A percentile compares a stretch with the other conserved stretches of the same genome.
Evolutionary conservation across 768 basidiomycete species (phyloP).

Genomic region (Russula dissimulans): DNA sequence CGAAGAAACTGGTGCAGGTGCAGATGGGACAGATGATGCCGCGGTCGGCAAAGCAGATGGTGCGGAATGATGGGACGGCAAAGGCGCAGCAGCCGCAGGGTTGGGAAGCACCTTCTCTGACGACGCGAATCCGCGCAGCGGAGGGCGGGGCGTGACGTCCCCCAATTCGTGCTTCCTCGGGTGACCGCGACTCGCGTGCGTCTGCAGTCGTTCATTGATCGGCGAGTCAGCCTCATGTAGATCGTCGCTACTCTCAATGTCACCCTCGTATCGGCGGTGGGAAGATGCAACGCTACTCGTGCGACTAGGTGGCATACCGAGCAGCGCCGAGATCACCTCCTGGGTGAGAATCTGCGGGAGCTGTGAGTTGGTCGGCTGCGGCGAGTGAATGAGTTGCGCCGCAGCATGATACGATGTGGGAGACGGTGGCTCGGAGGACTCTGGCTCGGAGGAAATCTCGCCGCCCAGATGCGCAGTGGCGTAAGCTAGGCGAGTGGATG

Average conservation of each 20-base stretch:
- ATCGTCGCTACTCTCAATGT: conserved; percentile 29
- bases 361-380: conserved; percentile 42
- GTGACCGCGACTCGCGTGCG: background rate
- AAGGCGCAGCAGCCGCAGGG: background rate
- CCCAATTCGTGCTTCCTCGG: conserved; percentile 20
- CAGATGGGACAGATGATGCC: conserved; percentile 3
- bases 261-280: conserved; percentile 29
- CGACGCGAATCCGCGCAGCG: conserved; percentile 19
- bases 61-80: conserved; percentile 13
- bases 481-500: conserved; percentile 20
- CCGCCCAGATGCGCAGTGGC: conserved; percentile 17
- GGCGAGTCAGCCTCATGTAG: conserved; percentile 20
- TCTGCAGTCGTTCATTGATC: conserved; percentile 13
- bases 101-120: conserved; percentile 5
- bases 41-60: background rate
- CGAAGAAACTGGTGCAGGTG: background rate
- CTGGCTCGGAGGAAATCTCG: conserved; percentile 11
- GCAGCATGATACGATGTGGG: conserved; percentile 9
- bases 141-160: conserved; percentile 60
- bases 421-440: conserved; percentile 1
- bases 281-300: conserved; percentile 27
- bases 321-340: conserved; percentile 56
- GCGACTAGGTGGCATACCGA: conserved; percentile 41
- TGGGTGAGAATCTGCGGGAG: conserved; percentile 62
- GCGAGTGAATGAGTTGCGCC: conserved; percentile 39